A percentile compares a stretch with the other conserved stretches of the same genome.
These are phyloP conservation scores for Omphalotus guepiniiformis DNA, from an alignment of 768 basidiomycete species.

Conservation along the genomic window DNA sequence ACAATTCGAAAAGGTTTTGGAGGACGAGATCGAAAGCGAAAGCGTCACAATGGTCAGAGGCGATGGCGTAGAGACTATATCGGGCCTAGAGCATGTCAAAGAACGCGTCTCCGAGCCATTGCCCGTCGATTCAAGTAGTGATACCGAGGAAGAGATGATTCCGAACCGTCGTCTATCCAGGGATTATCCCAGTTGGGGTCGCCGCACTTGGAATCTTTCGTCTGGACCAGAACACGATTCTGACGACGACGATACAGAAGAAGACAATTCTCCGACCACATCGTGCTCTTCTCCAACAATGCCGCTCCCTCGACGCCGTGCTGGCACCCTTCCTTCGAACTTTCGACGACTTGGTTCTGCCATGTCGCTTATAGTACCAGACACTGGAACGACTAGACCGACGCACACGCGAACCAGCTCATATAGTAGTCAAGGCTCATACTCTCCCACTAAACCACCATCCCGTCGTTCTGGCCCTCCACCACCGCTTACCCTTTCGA, in stretches of 20 bases:
- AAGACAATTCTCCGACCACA: conserved; percentile 1
- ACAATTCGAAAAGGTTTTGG: conserved; percentile 56
- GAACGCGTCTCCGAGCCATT: conserved; percentile 24
- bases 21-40: conserved; percentile 66
- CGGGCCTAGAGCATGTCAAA: conserved; percentile 37
- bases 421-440: no score
- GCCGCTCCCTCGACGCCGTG: conserved; percentile 1
- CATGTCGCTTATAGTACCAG: neutral
- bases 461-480: conserved; percentile 5
- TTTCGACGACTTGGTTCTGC: neutral
- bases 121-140: conserved; percentile 20
- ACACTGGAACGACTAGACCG: neutral
- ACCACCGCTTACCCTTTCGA: neutral
- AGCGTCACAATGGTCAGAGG: conserved; percentile 66
- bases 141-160: conserved; percentile 27
- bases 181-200: conserved; percentile 52
- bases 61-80: conserved; percentile 58
- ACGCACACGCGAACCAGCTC: no score
- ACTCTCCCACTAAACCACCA: neutral
- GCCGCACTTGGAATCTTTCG: conserved; percentile 24
- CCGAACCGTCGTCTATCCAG: conserved; percentile 9
- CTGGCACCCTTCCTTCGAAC: conserved; percentile 5
- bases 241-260: conserved; percentile 18
- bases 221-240: conserved; percentile 19
- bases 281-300: no score